Evolutionary conservation across 2,329 filamentous ascomycete genomes (phyloP).

Genomic region (Epichloe glyceriae): DNA sequence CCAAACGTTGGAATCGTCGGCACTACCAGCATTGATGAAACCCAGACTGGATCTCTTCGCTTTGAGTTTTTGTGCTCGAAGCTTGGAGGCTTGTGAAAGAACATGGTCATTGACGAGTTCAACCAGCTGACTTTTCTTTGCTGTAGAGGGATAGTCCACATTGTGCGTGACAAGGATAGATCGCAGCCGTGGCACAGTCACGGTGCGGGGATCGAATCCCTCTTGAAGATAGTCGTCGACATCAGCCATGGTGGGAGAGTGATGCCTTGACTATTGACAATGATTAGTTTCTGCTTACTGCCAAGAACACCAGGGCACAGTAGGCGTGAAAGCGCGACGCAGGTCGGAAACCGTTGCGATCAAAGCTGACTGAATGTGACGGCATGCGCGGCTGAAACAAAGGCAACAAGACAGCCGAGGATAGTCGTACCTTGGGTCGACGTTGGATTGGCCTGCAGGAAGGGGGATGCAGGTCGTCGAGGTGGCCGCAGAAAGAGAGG

Average conservation of each 20-base stretch:
- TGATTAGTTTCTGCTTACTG: background rate
- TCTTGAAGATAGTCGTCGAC: slow-evolving; percentile 75
- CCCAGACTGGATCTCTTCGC: slow-evolving; percentile 81
- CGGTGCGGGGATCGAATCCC: slow-evolving; percentile 68
- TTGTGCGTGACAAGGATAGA: slow-evolving; percentile 86
- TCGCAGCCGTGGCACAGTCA: slow-evolving; percentile 80
- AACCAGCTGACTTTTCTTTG: slow-evolving; percentile 83
- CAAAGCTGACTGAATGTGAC: background rate
- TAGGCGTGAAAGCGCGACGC: background rate
- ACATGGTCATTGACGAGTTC: slow-evolving; percentile 72
- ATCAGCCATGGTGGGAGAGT: slow-evolving; percentile 38
- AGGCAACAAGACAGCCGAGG: background rate
- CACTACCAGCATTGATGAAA: slow-evolving; percentile 57
- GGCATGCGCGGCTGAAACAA: slow-evolving; percentile 4
- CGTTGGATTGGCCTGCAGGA: background rate
- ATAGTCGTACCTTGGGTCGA: background rate
- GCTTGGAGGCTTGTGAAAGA: slow-evolving; percentile 61
- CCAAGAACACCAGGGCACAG: background rate
- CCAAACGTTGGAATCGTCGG: slow-evolving; percentile 50
- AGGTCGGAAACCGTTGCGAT: background rate
- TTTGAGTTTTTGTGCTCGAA: slow-evolving; percentile 60
- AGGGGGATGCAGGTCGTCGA: slow-evolving; percentile 1
- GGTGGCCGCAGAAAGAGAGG: slow-evolving; percentile 4
- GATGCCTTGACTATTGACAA: slow-evolving; percentile 1
- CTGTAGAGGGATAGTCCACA: slow-evolving; percentile 70